Conservation (phyloP, 345 rosid genomes). For the Turritis glabra region DNA sequence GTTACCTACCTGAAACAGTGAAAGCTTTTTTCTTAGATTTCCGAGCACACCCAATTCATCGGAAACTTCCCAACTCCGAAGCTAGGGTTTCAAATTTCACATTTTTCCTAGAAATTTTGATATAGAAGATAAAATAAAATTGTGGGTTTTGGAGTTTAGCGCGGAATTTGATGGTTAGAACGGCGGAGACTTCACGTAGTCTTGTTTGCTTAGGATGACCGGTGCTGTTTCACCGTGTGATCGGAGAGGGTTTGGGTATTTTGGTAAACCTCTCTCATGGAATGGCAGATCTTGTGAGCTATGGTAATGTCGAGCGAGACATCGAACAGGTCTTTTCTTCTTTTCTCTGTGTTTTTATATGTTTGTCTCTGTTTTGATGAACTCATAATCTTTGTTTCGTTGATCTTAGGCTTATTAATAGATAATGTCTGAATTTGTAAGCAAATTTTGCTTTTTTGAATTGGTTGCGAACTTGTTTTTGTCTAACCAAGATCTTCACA, state of each 20-base stretch:
- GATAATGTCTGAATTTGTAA: neutral
- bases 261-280: conserved; percentile 81
- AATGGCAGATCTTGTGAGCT: conserved; percentile 99
- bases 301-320: conserved; percentile 82
- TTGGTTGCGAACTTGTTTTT: neutral
- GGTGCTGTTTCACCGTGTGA: conserved; percentile 75
- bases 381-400: too few relatives aligned
- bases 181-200: conserved; percentile 41
- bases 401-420: too few relatives aligned
- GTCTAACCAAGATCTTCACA: conserved; percentile 3
- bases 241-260: conserved; percentile 72
- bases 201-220: conserved; percentile 68
- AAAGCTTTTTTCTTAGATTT: conserved; percentile 18
- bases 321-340: conserved; percentile 60
- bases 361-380: too few relatives aligned
- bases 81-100: conserved; percentile 27
- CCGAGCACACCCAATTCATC: neutral
- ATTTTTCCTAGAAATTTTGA: neutral
- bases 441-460: neutral
- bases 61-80: conserved; percentile 13
- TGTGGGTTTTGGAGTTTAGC: conserved; percentile 25
- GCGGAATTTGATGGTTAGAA: conserved; percentile 40
- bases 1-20: neutral
- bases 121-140: neutral
- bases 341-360: neutral